These are phyloP conservation scores for Moringa oleifera DNA, from an alignment of 345 rosid genomes.

Conservation along the genomic window DNA sequence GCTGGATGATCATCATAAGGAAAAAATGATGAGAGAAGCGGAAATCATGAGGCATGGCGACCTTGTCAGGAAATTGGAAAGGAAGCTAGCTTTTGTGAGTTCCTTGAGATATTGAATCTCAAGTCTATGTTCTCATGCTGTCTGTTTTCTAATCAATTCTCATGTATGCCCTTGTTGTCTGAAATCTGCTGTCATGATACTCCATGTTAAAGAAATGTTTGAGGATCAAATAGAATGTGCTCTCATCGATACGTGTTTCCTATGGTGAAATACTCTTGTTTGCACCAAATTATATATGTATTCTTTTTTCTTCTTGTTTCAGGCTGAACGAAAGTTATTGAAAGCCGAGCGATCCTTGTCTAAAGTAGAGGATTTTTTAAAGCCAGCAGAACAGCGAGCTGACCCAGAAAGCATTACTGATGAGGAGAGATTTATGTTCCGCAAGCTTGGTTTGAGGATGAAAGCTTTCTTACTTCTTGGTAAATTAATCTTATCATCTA, in stretches of 20 bases:
- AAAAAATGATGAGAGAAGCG: slow-evolving; percentile 57
- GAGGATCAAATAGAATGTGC: neutral
- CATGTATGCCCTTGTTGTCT: neutral
- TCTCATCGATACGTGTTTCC: neutral
- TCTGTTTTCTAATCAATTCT: neutral
- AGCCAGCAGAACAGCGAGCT: slow-evolving; percentile 63
- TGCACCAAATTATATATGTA: no score
- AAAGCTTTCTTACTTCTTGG: slow-evolving; percentile 94
- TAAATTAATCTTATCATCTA: slow-evolving; percentile 24
- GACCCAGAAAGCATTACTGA: slow-evolving; percentile 78
- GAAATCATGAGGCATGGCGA: slow-evolving; percentile 58
- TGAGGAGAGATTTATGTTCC: slow-evolving; percentile 97
- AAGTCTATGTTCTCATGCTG: neutral
- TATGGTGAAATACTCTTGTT: neutral
- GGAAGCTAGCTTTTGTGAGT: slow-evolving; percentile 74
- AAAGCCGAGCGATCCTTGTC: slow-evolving; percentile 70
- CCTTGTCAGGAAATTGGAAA: slow-evolving; percentile 66
- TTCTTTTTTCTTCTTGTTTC: slow-evolving; percentile 11
- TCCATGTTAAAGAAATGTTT: no score
- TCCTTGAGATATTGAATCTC: slow-evolving; percentile 13
- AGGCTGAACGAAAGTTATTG: slow-evolving; percentile 70
- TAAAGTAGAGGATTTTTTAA: slow-evolving; percentile 72
- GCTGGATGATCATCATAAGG: slow-evolving; percentile 45
- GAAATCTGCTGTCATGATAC: neutral
- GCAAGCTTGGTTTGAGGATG: slow-evolving; percentile 92